These are phyloP conservation scores for Ophiocordyceps camponoti-floridani DNA, from an alignment of 2,329 filamentous ascomycete genomes.

Conservation along the genomic window DNA sequence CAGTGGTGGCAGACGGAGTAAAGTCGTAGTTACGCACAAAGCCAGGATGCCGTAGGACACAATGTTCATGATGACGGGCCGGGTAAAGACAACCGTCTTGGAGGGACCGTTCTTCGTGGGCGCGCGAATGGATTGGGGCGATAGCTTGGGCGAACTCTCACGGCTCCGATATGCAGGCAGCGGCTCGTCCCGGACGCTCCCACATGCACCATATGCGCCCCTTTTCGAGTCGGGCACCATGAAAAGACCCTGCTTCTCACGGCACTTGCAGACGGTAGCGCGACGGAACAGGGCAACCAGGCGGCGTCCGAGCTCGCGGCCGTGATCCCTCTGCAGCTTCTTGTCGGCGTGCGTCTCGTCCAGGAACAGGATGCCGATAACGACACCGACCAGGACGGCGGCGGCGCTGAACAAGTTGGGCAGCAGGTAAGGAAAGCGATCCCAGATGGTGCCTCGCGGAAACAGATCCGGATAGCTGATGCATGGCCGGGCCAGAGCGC, in stretches of 20 bases:
- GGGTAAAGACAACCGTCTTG: constrained; percentile 51
- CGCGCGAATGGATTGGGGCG: constrained; percentile 10
- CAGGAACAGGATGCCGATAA: constrained; percentile 68
- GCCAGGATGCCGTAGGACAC: constrained; percentile 81
- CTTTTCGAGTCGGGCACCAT: constrained; percentile 38
- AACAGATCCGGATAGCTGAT: constrained; percentile 65
- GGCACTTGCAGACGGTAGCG: constrained; percentile 14
- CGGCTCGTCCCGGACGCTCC: constrained; percentile 27
- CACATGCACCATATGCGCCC: constrained; percentile 42
- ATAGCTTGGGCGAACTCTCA: constrained; percentile 33
- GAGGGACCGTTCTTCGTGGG: constrained; percentile 2
- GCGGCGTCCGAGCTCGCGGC: constrained; percentile 59
- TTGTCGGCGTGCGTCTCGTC: constrained; percentile 85
- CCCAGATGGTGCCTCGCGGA: constrained; percentile 57
- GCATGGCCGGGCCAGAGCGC: constrained; percentile 74
- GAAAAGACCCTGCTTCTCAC: constrained; percentile 44
- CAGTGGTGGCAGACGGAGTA: background rate
- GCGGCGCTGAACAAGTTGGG: constrained; percentile 79
- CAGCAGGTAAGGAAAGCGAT: constrained; percentile 73
- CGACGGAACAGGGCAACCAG: constrained; percentile 30
- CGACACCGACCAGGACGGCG: constrained; percentile 59
- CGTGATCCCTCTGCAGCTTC: constrained; percentile 58
- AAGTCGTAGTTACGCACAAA: constrained; percentile 78
- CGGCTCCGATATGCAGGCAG: constrained; percentile 52
- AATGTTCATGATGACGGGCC: constrained; percentile 73